A percentile compares a stretch with the other conserved stretches of the same genome.
Conservation (phyloP, 1,139 yeast species). For the Blastobotrys buckinghamii region DNA sequence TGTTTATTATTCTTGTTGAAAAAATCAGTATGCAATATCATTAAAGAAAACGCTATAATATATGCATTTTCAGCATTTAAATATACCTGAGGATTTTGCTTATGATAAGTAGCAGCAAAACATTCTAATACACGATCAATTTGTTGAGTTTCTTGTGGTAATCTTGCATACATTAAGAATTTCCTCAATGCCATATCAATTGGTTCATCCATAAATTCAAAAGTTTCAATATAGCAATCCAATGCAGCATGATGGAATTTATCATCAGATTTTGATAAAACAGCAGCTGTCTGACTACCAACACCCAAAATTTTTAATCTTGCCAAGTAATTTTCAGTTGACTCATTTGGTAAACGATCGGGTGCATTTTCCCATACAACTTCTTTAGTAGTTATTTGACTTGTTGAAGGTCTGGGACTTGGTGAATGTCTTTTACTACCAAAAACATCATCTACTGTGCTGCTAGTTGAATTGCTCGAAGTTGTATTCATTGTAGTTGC, state of each 20-base stretch:
- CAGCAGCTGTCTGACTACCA: constrained; percentile 36
- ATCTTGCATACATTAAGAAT: constrained; percentile 47
- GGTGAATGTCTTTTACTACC: constrained; percentile 15
- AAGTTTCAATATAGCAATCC: constrained; percentile 34
- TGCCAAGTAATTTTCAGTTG: constrained; percentile 34
- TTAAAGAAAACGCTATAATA: constrained; percentile 51
- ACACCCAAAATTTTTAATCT: constrained; percentile 31
- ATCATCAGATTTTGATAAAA: constrained; percentile 36
- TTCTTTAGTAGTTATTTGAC: not conserved
- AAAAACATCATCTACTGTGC: constrained; percentile 8
- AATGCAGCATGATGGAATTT: constrained; percentile 37
- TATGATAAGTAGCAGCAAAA: constrained; percentile 45
- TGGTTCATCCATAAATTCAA: constrained; percentile 48
- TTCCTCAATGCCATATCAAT: constrained; percentile 57
- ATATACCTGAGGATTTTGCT: constrained; percentile 38
- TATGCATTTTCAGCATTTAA: constrained; percentile 47
- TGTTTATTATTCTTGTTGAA: constrained; percentile 58
- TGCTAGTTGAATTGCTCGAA: too few relatives aligned
- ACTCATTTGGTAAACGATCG: constrained; percentile 30
- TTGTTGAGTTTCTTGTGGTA: constrained; percentile 67
- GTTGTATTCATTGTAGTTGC: not conserved
- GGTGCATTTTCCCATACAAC: constrained; percentile 7
- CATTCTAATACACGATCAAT: constrained; percentile 57
- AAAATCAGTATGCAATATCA: constrained; percentile 64
- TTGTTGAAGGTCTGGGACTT: constrained; percentile 16